Conservation (phyloP, 768 basidiomycete species). For the Artomyces pyxidatus region DNA sequence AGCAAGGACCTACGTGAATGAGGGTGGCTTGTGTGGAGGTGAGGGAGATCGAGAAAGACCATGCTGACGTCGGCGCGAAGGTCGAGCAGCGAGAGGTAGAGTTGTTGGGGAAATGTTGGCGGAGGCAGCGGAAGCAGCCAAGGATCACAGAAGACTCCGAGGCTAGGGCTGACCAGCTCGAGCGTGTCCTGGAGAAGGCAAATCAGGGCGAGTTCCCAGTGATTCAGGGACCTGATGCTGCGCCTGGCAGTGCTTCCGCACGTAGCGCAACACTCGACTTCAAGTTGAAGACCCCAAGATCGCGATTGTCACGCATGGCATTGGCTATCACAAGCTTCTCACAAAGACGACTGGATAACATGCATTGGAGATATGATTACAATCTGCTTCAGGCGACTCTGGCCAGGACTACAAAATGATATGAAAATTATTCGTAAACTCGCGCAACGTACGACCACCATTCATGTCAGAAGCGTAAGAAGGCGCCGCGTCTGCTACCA, state of each 20-base stretch:
- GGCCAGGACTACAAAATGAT: too few species aligned
- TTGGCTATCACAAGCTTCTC: too few species aligned
- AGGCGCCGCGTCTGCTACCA: too few species aligned
- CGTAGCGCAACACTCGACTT: conserved; percentile 31
- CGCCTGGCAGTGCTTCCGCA: conserved; percentile 42
- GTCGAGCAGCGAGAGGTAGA: conserved; percentile 58
- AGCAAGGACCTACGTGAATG: conserved; percentile 74
- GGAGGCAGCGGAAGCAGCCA: conserved; percentile 67
- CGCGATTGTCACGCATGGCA: too few species aligned
- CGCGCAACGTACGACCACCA: too few species aligned
- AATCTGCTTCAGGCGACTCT: too few species aligned
- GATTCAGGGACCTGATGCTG: conserved; percentile 32
- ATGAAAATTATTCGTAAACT: too few species aligned
- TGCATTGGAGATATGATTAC: too few species aligned
- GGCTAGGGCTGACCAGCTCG: conserved; percentile 61
- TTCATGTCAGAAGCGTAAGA: too few species aligned
- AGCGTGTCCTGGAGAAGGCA: conserved; percentile 63
- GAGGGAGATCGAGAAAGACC: conserved; percentile 86
- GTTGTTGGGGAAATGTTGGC: conserved; percentile 61
- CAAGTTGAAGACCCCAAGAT: too few species aligned
- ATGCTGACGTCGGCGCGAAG: conserved; percentile 65
- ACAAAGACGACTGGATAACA: too few species aligned
- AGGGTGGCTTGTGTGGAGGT: conserved; percentile 66
- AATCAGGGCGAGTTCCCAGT: conserved; percentile 68
- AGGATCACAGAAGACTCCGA: conserved; percentile 64